Evolutionary conservation across 495 filamentous ascomycete species (phyloP).

Genomic region (Neurospora sp.): DNA sequence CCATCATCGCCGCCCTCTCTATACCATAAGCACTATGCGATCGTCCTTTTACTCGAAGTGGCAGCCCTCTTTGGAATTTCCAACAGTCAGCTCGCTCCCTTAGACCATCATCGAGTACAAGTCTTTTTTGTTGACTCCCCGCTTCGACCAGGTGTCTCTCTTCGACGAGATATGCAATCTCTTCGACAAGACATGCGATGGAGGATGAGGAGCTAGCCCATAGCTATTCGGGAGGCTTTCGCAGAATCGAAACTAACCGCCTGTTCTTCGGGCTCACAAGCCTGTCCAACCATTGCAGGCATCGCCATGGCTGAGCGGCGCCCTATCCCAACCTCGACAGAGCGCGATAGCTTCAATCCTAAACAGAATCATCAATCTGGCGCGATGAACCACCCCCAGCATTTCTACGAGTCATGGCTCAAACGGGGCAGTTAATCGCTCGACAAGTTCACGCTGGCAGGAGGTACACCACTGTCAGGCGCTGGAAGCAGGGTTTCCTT

Average conservation of each 20-base stretch:
- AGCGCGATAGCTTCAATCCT: neutral
- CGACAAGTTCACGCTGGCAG: no score
- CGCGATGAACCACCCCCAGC: neutral
- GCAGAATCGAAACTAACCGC: no score
- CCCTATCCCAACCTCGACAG: neutral
- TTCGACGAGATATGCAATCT: neutral
- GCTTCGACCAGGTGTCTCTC: neutral
- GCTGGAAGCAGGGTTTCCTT: no score
- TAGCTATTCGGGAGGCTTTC: no score
- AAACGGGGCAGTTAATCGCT: neutral
- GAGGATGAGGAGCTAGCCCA: neutral
- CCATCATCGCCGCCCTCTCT: neutral
- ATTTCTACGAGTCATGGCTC: neutral
- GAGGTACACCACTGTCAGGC: no score
- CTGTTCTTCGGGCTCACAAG: neutral
- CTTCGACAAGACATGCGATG: neutral
- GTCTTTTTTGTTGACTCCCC: neutral
- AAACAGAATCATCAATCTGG: neutral
- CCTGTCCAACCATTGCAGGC: neutral
- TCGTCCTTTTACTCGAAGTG: neutral
- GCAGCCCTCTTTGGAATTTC: neutral
- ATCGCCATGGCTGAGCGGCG: neutral
- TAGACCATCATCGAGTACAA: neutral
- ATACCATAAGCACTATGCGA: neutral
- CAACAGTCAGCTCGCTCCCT: neutral